Base-by-base conservation (phyloP, 129 eudicot species). In the Flaveria bidentis region DNA sequence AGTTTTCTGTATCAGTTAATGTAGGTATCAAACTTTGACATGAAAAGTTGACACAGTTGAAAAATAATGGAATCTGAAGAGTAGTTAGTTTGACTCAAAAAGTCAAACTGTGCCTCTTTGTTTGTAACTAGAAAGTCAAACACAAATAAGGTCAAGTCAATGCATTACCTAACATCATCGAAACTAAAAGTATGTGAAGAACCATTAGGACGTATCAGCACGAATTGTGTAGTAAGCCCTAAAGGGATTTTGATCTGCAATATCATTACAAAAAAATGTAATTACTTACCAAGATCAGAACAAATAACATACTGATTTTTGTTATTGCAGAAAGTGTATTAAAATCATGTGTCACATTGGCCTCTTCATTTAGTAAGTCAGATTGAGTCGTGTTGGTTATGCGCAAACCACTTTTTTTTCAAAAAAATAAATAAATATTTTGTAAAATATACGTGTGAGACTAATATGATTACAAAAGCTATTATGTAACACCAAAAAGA, bases 191-290 rank as follows among this genome's bases (percentile, higher is more conserved):
- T 80, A 84, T 91, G 81, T 57, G 96, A 86, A 69, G 90, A 87
- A 53, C 96, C 96, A 85, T 86, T 82, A 0, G 88, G 82, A 82
- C 83, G 81, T 67, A 80, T 86, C 81, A 89, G 47, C 70, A 85
- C 93, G 82, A 91, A 91, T 70, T 91, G 93, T 18, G 93, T 56
- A 65, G 93, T 82, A 57, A 84, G 74, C 63, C 98, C 97, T 8
- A 86, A 67, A 25, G 96, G 98, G 80, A 91, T 89, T 80, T 79
- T 88, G 79, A 94, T 91, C 98, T 94, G 90, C 83, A 82, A 83
- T 62, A 49, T 39, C 17, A 46, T 42, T 52, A 30, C 36, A 76
- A 69, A 53, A 57, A 1, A 41, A n/a, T 13, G 41, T n/a, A n/a
- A n/a, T 28, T 6, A 69, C 16, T 58, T 18, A 15, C 1, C 2